Conservation (phyloP, 345 rosid genomes). For the Aquilaria yunnanensis region DNA sequence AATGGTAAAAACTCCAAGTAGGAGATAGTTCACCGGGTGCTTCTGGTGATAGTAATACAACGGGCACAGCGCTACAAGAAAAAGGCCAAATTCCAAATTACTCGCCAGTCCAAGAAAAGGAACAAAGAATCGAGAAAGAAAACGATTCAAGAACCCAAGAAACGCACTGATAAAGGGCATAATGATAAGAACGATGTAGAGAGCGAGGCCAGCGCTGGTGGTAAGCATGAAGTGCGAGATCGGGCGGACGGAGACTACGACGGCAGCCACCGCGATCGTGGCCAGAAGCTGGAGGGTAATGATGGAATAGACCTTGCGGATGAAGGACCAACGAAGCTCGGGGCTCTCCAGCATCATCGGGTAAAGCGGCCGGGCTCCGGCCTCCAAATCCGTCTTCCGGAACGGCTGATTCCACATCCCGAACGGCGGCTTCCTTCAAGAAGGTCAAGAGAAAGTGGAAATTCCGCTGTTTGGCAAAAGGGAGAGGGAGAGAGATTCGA, state of each 20-base stretch:
- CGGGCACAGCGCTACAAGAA: constrained; percentile 63
- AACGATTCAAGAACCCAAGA: not conserved
- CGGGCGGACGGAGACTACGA: constrained; percentile 58
- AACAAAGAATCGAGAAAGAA: not conserved
- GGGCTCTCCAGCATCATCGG: constrained; percentile 86
- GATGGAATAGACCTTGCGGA: constrained; percentile 70
- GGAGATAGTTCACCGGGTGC: constrained; percentile 79
- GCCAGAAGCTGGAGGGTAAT: constrained; percentile 53
- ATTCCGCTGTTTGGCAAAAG: not conserved
- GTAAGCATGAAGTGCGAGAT: constrained; percentile 55
- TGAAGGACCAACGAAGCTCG: constrained; percentile 80
- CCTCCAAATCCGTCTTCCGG: constrained; percentile 57
- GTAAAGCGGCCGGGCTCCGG: constrained; percentile 48
- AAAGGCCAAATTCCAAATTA: not conserved
- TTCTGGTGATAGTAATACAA: constrained; percentile 71
- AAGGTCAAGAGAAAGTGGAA: not conserved
- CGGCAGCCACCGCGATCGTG: constrained; percentile 71
- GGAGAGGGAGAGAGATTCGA: not conserved
- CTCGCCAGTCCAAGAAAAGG: not conserved
- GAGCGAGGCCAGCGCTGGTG: constrained; percentile 57
- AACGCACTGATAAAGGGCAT: constrained; percentile 53
- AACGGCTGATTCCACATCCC: constrained; percentile 42
- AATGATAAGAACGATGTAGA: constrained; percentile 64
- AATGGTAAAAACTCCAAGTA: constrained; percentile 65
- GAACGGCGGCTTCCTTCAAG: not conserved